These are phyloP conservation scores for Gentiana straminea DNA, from an alignment of 257 asterid species.

Conservation along the genomic window DNA sequence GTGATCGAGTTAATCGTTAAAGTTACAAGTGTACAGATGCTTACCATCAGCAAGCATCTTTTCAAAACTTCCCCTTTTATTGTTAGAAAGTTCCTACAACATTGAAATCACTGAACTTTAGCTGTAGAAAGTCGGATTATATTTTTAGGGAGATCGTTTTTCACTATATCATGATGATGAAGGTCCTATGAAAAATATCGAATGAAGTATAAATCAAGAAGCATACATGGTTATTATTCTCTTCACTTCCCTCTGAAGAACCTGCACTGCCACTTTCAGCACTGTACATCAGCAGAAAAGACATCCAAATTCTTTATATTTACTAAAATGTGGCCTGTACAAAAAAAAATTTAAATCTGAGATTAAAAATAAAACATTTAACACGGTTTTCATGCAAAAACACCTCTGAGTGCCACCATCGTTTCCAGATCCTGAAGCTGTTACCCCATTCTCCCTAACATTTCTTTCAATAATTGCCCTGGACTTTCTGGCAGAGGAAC, in stretches of 20 bases:
- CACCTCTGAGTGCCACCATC: slow-evolving; percentile 86
- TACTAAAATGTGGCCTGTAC: neutral
- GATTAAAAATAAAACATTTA: slow-evolving; percentile 1
- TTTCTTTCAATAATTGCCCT: slow-evolving; percentile 39
- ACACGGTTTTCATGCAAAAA: slow-evolving; percentile 1
- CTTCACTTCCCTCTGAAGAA: slow-evolving; percentile 79
- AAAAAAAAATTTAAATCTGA: slow-evolving; percentile 4
- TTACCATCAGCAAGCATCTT: slow-evolving; percentile 97
- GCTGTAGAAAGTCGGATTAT: neutral
- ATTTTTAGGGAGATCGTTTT: neutral
- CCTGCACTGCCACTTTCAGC: slow-evolving; percentile 88
- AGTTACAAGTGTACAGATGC: slow-evolving; percentile 9
- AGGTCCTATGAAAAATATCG: neutral
- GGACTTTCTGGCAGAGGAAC: slow-evolving; percentile 39
- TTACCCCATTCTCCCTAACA: slow-evolving; percentile 50
- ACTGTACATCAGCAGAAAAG: slow-evolving; percentile 36
- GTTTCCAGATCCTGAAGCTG: slow-evolving; percentile 77
- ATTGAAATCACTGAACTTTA: slow-evolving; percentile 7
- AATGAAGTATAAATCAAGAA: neutral
- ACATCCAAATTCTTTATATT: slow-evolving; percentile 12
- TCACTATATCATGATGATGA: neutral
- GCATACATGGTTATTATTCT: slow-evolving; percentile 52
- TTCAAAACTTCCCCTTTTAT: slow-evolving; percentile 84
- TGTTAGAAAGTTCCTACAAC: slow-evolving; percentile 50
- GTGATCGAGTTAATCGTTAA: neutral